Base-by-base conservation (phyloP, 805 yeast genomes). In the Sungouiella blattae region DNA sequence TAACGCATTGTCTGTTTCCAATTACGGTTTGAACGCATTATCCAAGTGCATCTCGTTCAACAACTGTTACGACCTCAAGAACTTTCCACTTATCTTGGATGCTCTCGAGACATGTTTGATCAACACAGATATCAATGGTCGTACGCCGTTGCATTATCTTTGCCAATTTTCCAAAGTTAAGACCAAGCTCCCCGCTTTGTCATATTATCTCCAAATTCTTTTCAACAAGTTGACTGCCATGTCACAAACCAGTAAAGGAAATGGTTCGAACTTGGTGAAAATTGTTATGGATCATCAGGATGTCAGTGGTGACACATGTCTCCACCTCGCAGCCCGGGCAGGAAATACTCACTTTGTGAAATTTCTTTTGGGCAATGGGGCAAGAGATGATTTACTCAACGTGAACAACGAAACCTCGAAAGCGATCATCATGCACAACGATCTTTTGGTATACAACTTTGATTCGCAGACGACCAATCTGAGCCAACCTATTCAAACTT, bases 81-180 rank as follows among this genome's bases (percentile, higher is more conserved):
- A 91, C 11, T 91, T 93, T 52, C 83, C 93, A 4, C 75, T 73
- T 44, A 75, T 91, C 2, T 74, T 87, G 32, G 93, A 86, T 35
- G 64, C 88, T 30, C 68, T 93, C 33, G 80, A 81, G 40, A 82
- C 80, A 37, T 82, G 93, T 6, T 69, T 87, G n/a, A 77, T 85
- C 44, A 84, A 83, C 55, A 71, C 83, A 7, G 98, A 93, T 60
- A 64, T 71, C 7, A 73, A 75, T 34, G 80, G 79, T 12, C 78
- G 86, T 48, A 87, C 95, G 0, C 80, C 94, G 0, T 62, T 93
- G 32, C 98, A 93, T 56, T 93, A 88, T 55, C 80, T 91, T 39
- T 85, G 91, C 16, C 73, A 67, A 47, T 78, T 82, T 40, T 80
- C 85, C 21, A 73, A 78, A 32, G 71, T 80, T n/a, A 69, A 72